Conservation (phyloP, 2,329 filamentous ascomycete genomes). For the Phialemoniopsis sp. region DNA sequence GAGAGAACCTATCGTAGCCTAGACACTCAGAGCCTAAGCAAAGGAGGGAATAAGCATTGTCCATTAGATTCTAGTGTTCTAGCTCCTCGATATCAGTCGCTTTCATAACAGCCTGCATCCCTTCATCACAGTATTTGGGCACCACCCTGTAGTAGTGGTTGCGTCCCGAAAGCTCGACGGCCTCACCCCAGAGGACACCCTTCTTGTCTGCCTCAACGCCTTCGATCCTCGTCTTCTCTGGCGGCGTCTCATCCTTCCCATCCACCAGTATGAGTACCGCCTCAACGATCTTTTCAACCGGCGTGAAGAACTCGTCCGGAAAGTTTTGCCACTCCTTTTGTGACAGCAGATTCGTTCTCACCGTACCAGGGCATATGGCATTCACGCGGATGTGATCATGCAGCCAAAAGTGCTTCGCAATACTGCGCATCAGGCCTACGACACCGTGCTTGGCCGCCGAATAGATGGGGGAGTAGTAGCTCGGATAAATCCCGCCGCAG, state of each 20-base stretch:
- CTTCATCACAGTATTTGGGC: conserved; percentile 3
- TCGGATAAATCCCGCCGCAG: conserved; percentile 20
- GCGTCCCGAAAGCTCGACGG: conserved; percentile 5
- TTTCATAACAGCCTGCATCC: conserved; percentile 4
- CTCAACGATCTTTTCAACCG: conserved; percentile 5
- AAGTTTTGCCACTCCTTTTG: conserved; percentile 20
- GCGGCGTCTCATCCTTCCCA: neutral
- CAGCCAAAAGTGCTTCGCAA: conserved; percentile 17
- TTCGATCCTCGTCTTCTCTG: neutral
- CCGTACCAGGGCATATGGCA: conserved; percentile 24
- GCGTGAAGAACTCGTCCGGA: conserved; percentile 21
- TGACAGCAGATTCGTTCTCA: conserved; percentile 22
- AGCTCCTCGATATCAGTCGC: conserved; percentile 1
- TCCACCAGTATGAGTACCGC: conserved; percentile 4
- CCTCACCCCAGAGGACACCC: conserved; percentile 2
- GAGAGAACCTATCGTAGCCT: no score
- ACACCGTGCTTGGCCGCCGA: conserved; percentile 24
- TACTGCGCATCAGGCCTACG: conserved; percentile 24
- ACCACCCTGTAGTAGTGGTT: conserved; percentile 3
- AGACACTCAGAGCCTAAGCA: no score
- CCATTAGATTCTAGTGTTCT: no score
- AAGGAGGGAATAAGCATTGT: no score
- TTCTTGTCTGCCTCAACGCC: no score
- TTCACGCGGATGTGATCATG: conserved; percentile 22
- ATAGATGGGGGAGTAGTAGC: conserved; percentile 23